Percentiles rank a stretch among this genome's conserved stretches.
Evolutionary conservation across 257 asterid genomes (phyloP).

Genomic region (Lavandula angustifolia): DNA sequence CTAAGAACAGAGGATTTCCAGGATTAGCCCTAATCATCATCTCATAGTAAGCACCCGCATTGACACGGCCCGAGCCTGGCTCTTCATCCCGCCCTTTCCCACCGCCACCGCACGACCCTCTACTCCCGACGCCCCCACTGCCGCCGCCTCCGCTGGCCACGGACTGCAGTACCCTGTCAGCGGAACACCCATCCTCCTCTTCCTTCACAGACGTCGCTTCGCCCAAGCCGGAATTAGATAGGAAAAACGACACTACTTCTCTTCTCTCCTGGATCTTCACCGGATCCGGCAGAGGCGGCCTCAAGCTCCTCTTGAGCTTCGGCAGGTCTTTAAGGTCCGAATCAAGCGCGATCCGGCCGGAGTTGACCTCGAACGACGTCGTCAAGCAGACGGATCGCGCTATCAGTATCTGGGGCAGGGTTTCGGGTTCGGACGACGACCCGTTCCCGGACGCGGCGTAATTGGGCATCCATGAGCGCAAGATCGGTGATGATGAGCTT

Average conservation of each 20-base stretch:
- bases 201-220: conserved; percentile 24
- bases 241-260: conserved; percentile 34
- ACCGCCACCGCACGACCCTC: conserved; percentile 47
- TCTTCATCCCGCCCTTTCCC: conserved; percentile 49
- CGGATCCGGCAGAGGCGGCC: conserved; percentile 39
- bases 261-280: conserved; percentile 40
- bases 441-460: conserved; percentile 38
- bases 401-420: conserved; percentile 42
- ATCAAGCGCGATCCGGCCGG: conserved; percentile 31
- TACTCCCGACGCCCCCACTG: conserved; percentile 39
- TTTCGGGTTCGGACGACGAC: conserved; percentile 52
- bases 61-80: conserved; percentile 49
- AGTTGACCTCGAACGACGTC: conserved; percentile 37
- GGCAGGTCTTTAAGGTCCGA: conserved; percentile 42
- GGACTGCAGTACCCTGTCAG: conserved; percentile 36
- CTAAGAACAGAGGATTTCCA: conserved; percentile 60
- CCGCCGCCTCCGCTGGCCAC: conserved; percentile 42
- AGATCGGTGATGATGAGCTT: conserved; percentile 65
- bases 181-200: conserved; percentile 21
- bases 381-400: conserved; percentile 47
- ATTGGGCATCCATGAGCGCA: conserved; percentile 52
- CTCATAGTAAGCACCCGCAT: conserved; percentile 58
- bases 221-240: conserved; percentile 48
- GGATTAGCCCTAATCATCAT: conserved; percentile 72
- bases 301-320: conserved; percentile 41